phyloP scores from a whole-genome alignment of 768 basidiomycete species.

The Podaxis sp. region DNA sequence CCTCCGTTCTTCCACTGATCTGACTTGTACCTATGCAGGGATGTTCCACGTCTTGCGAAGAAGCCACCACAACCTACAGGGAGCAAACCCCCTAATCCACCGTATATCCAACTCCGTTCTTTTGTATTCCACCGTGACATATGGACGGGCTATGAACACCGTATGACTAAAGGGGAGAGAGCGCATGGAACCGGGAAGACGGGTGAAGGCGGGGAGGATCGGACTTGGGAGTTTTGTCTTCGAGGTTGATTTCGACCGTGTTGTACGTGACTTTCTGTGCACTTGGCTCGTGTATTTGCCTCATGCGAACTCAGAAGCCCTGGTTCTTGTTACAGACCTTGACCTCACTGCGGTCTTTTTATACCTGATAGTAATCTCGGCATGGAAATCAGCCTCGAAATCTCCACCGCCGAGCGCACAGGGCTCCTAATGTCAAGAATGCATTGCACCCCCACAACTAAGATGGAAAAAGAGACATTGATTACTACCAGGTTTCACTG shows the following conservation, averaged over 20 bases:
- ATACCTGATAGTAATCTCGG: neutral
- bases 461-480: neutral
- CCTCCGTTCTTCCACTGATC: constrained; percentile 11
- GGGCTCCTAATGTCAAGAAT: too few relatives aligned
- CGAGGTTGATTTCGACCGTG: constrained; percentile 21
- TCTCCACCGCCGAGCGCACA: neutral
- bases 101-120: constrained; percentile 71
- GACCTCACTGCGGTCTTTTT: neutral
- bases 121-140: constrained; percentile 69
- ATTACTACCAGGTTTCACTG: neutral
- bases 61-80: constrained; percentile 57
- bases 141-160: constrained; percentile 89
- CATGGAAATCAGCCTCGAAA: neutral
- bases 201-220: constrained; percentile 73
- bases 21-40: constrained; percentile 43
- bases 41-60: constrained; percentile 74
- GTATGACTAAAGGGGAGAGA: constrained; percentile 91
- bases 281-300: neutral
- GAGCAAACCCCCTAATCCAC: constrained; percentile 56
- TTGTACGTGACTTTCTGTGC: neutral
- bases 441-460: too few relatives aligned
- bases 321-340: neutral
- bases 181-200: constrained; percentile 64
- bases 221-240: constrained; percentile 88
- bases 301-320: neutral